A percentile compares a stretch with the other conserved stretches of the same genome.
Evolutionary conservation across 352 stramenopile species (phyloP).

Genomic region (Pythium myriotylum): DNA sequence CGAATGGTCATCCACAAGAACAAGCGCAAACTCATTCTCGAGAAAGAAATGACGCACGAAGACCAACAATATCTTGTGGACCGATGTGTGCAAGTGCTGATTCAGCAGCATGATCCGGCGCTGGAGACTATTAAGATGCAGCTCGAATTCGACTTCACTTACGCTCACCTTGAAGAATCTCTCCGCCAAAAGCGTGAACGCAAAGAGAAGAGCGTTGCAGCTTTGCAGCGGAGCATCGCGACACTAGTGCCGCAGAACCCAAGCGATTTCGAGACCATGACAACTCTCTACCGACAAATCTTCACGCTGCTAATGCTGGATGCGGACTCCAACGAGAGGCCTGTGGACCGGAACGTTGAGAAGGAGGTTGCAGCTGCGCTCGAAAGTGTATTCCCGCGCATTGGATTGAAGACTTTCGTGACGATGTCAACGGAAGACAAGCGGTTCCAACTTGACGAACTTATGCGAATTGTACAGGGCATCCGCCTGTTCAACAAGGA

Average conservation of each 20-base stretch:
- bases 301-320: slow-evolving; percentile 85
- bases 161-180: slow-evolving; percentile 82
- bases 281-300: slow-evolving; percentile 90
- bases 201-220: slow-evolving; percentile 59
- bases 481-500: slow-evolving; percentile 95
- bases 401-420: slow-evolving; percentile 94
- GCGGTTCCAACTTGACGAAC: slow-evolving; percentile 87
- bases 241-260: slow-evolving; percentile 72
- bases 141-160: slow-evolving; percentile 92
- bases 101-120: slow-evolving; percentile 76
- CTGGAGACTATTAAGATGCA: slow-evolving; percentile 96
- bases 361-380: slow-evolving; percentile 90
- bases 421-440: slow-evolving; percentile 90
- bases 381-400: slow-evolving; percentile 94
- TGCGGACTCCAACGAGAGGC: slow-evolving; percentile 33
- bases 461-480: slow-evolving; percentile 90
- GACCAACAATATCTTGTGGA: slow-evolving; percentile 81
- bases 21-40: slow-evolving; percentile 66
- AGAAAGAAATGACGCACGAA: slow-evolving; percentile 70
- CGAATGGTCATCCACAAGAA: slow-evolving; percentile 71
- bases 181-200: slow-evolving; percentile 57
- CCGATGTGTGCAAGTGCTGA: slow-evolving; percentile 70
- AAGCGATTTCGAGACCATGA: slow-evolving; percentile 91
- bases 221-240: slow-evolving; percentile 77
- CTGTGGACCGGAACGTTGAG: slow-evolving; percentile 72